Evolutionary conservation across 2,329 filamentous ascomycete species (phyloP).

Genomic region (Penicillium thymicola): DNA sequence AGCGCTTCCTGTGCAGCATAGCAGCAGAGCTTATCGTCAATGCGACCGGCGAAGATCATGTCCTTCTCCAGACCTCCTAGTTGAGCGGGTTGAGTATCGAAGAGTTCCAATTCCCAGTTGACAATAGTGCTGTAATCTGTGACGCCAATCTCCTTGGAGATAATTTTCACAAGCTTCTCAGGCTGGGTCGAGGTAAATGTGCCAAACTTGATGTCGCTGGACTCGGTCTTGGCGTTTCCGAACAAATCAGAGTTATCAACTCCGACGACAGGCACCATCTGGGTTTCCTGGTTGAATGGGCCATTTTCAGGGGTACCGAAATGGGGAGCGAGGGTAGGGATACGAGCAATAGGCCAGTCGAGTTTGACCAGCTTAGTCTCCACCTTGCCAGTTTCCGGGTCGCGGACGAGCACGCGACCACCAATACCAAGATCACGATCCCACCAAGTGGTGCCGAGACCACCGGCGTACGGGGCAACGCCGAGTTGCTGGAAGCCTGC

Average conservation of each 20-base stretch:
- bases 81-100: conserved; percentile 80
- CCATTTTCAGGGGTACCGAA: conserved; percentile 71
- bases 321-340: conserved; percentile 89
- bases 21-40: conserved; percentile 96
- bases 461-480: conserved; percentile 89
- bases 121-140: conserved; percentile 70
- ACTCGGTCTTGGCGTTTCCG: conserved; percentile 30
- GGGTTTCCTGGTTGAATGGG: conserved; percentile 80
- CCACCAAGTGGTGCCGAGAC: conserved; percentile 89
- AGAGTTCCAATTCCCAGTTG: conserved; percentile 97
- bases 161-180: conserved; percentile 76
- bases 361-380: conserved; percentile 80
- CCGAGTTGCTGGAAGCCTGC: conserved; percentile 86
- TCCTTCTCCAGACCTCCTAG: conserved; percentile 84
- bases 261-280: conserved; percentile 91
- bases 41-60: conserved; percentile 90
- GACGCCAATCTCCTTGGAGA: conserved; percentile 74
- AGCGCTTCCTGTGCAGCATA: conserved; percentile 86
- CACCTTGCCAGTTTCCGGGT: conserved; percentile 70
- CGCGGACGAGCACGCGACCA: conserved; percentile 79
- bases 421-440: conserved; percentile 90
- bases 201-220: conserved; percentile 48
- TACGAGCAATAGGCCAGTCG: conserved; percentile 88
- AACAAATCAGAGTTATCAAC: conserved; percentile 67
- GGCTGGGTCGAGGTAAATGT: conserved; percentile 83